Evolutionary conservation across 2,329 filamentous ascomycete species (phyloP), one percentile per base, ranked within the genome.

Genomic region (Metarhizium album): DNA sequence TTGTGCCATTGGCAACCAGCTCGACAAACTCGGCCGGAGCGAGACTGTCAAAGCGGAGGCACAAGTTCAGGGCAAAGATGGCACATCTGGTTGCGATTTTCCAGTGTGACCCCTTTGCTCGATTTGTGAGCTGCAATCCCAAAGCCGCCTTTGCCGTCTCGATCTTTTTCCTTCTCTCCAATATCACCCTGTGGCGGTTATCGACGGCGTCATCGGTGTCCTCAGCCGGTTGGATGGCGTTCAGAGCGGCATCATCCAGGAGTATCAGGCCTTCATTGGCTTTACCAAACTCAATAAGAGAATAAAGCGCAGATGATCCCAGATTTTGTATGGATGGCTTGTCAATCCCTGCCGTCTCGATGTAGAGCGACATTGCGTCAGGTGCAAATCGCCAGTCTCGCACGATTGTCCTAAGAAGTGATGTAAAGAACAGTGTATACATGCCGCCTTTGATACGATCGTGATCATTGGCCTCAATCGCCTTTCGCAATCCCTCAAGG

Each of bases 341-440:
- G 68, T 98, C 93, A 16, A 94, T 90, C 35, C 84, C 84, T 18
- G 87, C 90, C 2, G 93, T 89, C 60, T 87, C 82, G 56, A 98
- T 93, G 68, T 95, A 98, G 8, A 93, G 75, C 49, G 84, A 83
- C 71, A 98, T 87, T 46, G 96, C 73, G n/a, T 85, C 80, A 1
- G 94, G 93, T 0, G 93, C 89, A 66, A 90, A 96, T 38, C 90
- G 85, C 94, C 94, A 98, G 65, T 98, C 90, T 50, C 87, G 84
- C 45, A 89, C 81, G 45, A 95, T 79, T 0, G 91, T 94, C 69
- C 90, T 94, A 5, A 90, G 79, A 35, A 98, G 72, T 54, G 87
- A 94, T 11, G 91, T 90, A 60, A 91, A 94, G 18, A 97, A 73
- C 27, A 98, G 70, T 0, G 90, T 90, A 65, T 93, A 97, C 73